Base-by-base conservation (phyloP, 345 rosid genomes). In the Syzygium aromaticum region DNA sequence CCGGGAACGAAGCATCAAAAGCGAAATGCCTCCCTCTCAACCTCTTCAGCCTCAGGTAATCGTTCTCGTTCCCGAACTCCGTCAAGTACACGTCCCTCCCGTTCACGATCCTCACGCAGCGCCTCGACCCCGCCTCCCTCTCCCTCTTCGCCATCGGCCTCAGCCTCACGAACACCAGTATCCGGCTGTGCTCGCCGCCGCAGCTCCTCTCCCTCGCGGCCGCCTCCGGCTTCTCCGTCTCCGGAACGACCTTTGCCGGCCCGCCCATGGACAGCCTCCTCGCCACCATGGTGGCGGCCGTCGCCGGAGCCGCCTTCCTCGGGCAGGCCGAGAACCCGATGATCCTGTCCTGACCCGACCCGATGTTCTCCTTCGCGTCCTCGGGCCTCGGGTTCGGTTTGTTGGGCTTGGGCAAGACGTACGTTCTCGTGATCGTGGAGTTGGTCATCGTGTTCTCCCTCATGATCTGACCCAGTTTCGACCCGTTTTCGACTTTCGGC, bases 111-210 rank as follows among this genome's bases (percentile, higher is more conserved):
- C 93, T 94, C 54, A 96, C 98, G 85, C 99, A 96, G 54, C 98
- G 93, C 63, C 96, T 84, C 52, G 95, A 91, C 8, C 97, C 98
- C 2, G 91, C 95, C 88, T 97, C 99, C 91, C 89, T 97, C 91
- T 97, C 99, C 92, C 94, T 96, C 93, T 90, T 96, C 52, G 93
- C 93, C 97, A 97, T 94, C 6, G 99, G 99, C 94, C 99, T 94
- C 86, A 97, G 95, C 94, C 99, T 93, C 63, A 95, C 98, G 89
- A 95, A 96, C 92, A 97, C 98, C 33, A 90, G 91, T 90, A 97
- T 97, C 87, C 97, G 85, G 85, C 95, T 93, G 30, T 84, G 90
- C 84, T 87, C 67, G 46, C 85, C 85, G 49, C 87, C 93, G 52
- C 53, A 51, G 12, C 25, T 43, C 88, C 84, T 92, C 91, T 90